Base-by-base conservation (phyloP, 106 monocot genomes). In the Phalaenopsis aphrodite region DNA sequence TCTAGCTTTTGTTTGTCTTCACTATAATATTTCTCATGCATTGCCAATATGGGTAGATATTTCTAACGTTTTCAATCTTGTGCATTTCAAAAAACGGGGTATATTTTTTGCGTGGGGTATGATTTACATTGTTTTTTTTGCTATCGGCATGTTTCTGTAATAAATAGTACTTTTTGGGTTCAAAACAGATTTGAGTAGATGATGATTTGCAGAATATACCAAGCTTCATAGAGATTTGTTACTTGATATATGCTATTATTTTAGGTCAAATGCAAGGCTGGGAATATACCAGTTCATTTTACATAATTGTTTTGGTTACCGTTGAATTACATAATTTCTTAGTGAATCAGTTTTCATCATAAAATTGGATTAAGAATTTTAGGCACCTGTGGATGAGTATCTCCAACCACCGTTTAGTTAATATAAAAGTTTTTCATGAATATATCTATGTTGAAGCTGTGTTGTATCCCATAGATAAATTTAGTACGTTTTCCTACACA, bases 231-330 rank as follows among this genome's bases (percentile, higher is more conserved):
- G 69, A 38, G 18, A 69, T 39, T 69, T 69, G 69, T 69, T 38
- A 15, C 73, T 41, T 73, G 69, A 56, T 74, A 21, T 5, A 17
- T 55, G 55, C 41, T 80, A 49, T 71, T 57, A 37, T 49, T 79
- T 69, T 71, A 21, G 18, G 69, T 69, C 69, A 7, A 38, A 69
- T 41, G n/a, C 56, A 30, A 24, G 56, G 18, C 72, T 56, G n/a
- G 30, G 30, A 52, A 19, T 69, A 43, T 42, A 5, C 18, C 41
- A 17, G 1, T 64, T n/a, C 21, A 19, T 56, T 52, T 24, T 61
- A 58, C 36, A 11, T 58, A 73, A 41, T 80, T 61, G 17, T 61
- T 61, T 61, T 21, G 4, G n/a, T 61, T 61, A 1, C 3, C 1
- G 18, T 61, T 21, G 21, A 21, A 61, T n/a, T 3, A 5, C 2